phyloP scores from a whole-genome alignment of 2,329 filamentous ascomycete genomes.

The Colletotrichum navitas region DNA sequence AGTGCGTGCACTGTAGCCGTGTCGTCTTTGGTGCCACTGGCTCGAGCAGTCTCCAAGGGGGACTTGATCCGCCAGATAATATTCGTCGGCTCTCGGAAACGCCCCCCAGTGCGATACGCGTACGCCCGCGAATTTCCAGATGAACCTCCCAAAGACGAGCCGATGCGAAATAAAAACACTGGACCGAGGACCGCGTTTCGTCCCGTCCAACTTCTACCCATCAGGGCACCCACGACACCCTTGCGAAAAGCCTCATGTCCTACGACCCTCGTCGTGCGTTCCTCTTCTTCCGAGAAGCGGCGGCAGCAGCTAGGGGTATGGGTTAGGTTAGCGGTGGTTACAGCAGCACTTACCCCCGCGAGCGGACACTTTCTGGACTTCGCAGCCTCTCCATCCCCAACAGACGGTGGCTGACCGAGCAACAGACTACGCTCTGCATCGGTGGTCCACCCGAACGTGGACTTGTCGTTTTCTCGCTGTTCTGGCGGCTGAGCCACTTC shows the following conservation, averaged over 20 bases:
- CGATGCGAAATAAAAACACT: conserved; percentile 6
- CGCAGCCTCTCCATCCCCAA: neutral
- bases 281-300: conserved; percentile 16
- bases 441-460: neutral
- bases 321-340: no score
- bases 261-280: conserved; percentile 8
- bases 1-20: conserved; percentile 5
- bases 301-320: neutral
- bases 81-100: neutral
- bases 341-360: no score
- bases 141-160: conserved; percentile 15
- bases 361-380: neutral
- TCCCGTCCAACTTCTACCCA: neutral
- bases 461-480: neutral
- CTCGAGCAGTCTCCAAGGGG: neutral
- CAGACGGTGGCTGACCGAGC: neutral
- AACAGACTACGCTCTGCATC: conserved; percentile 1
- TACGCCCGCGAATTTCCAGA: conserved; percentile 25
- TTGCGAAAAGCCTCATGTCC: conserved; percentile 2
- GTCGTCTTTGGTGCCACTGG: conserved; percentile 1
- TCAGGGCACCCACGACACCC: conserved; percentile 1
- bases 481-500: neutral
- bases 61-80: neutral
- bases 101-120: conserved; percentile 10
- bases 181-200: neutral